Percentiles rank a stretch among this genome's conserved stretches.
phyloP scores from a whole-genome alignment of 2,329 filamentous ascomycete species.

The Sarocladium kiliense region DNA sequence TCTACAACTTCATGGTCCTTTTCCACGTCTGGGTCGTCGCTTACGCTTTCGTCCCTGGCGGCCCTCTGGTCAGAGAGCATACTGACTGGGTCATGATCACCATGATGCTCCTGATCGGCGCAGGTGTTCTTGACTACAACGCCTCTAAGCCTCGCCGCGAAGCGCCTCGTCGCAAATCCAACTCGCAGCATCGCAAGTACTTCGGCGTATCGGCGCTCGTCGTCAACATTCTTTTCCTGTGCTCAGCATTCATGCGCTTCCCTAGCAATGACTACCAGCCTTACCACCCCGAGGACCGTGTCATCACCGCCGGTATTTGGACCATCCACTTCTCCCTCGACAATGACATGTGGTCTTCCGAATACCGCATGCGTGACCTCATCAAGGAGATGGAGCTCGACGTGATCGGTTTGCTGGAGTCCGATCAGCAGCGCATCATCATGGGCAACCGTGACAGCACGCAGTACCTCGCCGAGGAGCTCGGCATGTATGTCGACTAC shows the following conservation, averaged over 20 bases:
- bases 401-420: constrained; percentile 89
- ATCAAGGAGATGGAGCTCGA: constrained; percentile 96
- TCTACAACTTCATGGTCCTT: constrained; percentile 93
- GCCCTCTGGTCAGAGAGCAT: constrained; percentile 84
- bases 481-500: constrained; percentile 98
- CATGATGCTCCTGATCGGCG: constrained; percentile 79
- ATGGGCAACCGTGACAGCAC: constrained; percentile 98
- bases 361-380: constrained; percentile 86
- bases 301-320: constrained; percentile 95
- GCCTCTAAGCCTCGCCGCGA: constrained; percentile 38
- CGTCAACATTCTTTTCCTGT: constrained; percentile 75
- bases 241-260: constrained; percentile 83
- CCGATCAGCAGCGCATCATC: constrained; percentile 93
- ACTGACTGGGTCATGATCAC: constrained; percentile 93
- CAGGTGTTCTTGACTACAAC: constrained; percentile 72
- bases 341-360: constrained; percentile 98
- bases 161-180: constrained; percentile 19
- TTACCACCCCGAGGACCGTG: constrained; percentile 80
- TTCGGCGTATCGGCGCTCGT: constrained; percentile 56
- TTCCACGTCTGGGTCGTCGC: constrained; percentile 99
- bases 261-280: constrained; percentile 87
- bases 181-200: constrained; percentile 45
- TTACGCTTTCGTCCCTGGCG: constrained; percentile 95
- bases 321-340: constrained; percentile 97
- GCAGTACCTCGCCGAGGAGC: constrained; percentile 89